Conservation (phyloP, 192 early-diverging fungal genomes). For the Entophlyctis luteolus region DNA sequence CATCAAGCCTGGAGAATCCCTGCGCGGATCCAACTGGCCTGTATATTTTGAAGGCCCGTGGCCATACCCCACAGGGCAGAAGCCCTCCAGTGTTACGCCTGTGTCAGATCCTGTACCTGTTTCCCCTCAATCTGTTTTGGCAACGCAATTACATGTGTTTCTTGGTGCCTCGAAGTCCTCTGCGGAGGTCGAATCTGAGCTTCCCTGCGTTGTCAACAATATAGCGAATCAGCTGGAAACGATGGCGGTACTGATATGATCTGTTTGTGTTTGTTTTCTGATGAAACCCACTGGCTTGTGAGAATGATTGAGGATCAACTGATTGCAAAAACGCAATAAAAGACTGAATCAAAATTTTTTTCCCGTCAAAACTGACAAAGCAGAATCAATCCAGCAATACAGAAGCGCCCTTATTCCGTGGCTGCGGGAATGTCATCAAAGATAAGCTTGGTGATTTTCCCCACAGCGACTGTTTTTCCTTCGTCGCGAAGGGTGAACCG, state of each 20-base stretch:
- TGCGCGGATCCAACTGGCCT: slow-evolving; percentile 18
- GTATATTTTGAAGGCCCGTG: slow-evolving; percentile 7
- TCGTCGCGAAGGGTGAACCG: slow-evolving; percentile 98
- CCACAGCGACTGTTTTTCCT: slow-evolving; percentile 91
- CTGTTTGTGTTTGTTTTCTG: not conserved
- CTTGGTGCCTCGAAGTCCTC: not conserved
- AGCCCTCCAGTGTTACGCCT: not conserved
- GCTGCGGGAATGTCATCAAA: slow-evolving; percentile 22
- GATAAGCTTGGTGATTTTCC: slow-evolving; percentile 84
- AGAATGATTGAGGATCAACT: not conserved
- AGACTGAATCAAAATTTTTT: too few species aligned
- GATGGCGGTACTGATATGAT: not conserved
- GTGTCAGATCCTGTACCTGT: not conserved
- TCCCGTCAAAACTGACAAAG: not conserved
- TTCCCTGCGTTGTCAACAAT: not conserved
- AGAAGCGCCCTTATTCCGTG: not conserved
- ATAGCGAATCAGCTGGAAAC: not conserved
- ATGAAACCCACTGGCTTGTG: not conserved
- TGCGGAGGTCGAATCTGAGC: not conserved
- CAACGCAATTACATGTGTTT: not conserved
- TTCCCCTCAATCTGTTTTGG: not conserved
- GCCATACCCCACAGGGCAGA: not conserved
- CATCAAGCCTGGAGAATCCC: not conserved
- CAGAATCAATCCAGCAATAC: not conserved
- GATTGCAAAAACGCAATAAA: too few species aligned